Percentiles rank a stretch among this genome's conserved stretches.
Evolutionary conservation across 371 early-diverging fungal species (phyloP).

Genomic region (Enteropsectra breve): DNA sequence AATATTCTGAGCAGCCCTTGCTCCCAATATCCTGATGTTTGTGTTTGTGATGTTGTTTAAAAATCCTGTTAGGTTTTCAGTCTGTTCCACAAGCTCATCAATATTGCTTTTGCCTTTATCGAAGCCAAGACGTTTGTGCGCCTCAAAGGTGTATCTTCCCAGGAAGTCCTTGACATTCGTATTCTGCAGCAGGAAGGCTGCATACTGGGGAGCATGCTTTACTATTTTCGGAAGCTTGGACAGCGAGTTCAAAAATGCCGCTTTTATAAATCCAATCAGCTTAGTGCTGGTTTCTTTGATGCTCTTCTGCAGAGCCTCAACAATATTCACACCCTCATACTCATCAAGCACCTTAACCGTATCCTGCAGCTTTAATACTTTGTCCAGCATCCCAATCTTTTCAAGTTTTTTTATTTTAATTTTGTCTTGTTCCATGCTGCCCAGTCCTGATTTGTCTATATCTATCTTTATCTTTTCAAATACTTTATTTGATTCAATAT

Average conservation of each 20-base stretch:
- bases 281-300: conserved; percentile 6
- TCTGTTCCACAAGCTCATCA: conserved; percentile 13
- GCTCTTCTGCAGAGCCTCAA: conserved; percentile 3
- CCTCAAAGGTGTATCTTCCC: conserved; percentile 17
- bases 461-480: conserved; percentile 10
- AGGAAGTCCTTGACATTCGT: conserved; percentile 23
- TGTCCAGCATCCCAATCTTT: conserved; percentile 1
- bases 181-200: conserved; percentile 24
- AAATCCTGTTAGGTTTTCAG: conserved; percentile 10
- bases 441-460: conserved; percentile 5
- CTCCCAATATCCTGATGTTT: conserved; percentile 34
- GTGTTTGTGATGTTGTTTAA: conserved; percentile 12
- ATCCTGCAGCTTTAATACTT: background rate
- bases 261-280: conserved; percentile 7
- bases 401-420: conserved; percentile 11
- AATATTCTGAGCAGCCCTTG: conserved; percentile 17
- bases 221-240: background rate
- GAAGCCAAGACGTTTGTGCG: conserved; percentile 23
- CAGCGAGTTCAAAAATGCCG: conserved; percentile 30
- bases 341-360: conserved; percentile 7
- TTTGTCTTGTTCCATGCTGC: background rate
- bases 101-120: conserved; percentile 16
- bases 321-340: conserved; percentile 29
- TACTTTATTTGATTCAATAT: conserved; percentile 9
- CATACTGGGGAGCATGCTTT: conserved; percentile 16